A percentile compares a stretch with the other conserved stretches of the same genome.
phyloP scores from a whole-genome alignment of 176 grass and related monocot species.

The Thalia dealbata region DNA sequence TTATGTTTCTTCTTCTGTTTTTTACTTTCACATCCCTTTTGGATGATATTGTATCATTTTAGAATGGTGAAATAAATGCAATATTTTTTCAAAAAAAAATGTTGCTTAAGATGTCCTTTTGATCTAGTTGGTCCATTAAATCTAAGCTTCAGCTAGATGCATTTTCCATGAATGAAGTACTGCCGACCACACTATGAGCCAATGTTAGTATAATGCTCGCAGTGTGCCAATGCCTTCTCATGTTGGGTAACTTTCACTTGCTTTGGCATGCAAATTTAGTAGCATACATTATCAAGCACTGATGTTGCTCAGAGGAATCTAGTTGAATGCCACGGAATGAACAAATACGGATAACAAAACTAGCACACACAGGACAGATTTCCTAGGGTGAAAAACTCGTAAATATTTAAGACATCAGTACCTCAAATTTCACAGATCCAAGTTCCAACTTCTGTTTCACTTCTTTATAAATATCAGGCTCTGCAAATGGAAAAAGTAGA shows the following conservation, averaged over 20 bases:
- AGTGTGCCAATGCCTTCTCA: background rate
- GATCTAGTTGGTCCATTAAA: background rate
- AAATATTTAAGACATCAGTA: slow-evolving; percentile 13
- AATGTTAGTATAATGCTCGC: background rate
- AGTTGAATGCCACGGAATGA: background rate
- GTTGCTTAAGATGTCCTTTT: background rate
- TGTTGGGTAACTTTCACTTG: background rate
- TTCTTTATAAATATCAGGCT: slow-evolving; percentile 79
- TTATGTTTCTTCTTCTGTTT: no score
- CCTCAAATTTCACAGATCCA: slow-evolving; percentile 91
- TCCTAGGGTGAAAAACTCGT: background rate
- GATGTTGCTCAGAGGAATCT: background rate
- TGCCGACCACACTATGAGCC: background rate
- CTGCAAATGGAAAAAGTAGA: slow-evolving; percentile 38
- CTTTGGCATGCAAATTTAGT: background rate
- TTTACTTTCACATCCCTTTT: no score
- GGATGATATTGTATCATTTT: no score
- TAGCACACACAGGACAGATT: background rate
- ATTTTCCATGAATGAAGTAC: background rate
- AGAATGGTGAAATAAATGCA: no score
- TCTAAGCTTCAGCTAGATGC: background rate
- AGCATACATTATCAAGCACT: background rate
- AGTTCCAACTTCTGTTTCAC: slow-evolving; percentile 85
- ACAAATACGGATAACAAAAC: background rate
- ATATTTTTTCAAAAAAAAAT: no score